Evolutionary conservation across 768 basidiomycete species (phyloP).

Genomic region (Rhizopogon rudus): DNA sequence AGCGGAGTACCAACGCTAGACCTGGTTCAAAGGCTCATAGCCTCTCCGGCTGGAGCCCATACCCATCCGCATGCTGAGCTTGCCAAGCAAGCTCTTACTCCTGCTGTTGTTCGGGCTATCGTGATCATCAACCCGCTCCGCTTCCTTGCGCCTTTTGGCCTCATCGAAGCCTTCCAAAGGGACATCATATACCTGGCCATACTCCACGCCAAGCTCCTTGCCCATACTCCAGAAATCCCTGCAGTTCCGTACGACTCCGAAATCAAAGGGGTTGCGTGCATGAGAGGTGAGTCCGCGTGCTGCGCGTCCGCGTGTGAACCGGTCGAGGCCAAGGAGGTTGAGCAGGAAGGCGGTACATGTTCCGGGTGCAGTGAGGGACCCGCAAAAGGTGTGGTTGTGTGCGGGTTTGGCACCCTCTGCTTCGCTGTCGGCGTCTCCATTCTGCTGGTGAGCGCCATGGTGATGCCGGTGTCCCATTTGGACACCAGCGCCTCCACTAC

Average conservation of each 20-base stretch:
- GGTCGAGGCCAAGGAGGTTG: constrained; percentile 88
- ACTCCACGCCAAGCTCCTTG: constrained; percentile 83
- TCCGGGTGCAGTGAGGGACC: constrained; percentile 28
- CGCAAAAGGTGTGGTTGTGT: constrained; percentile 36
- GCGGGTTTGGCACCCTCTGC: constrained; percentile 35
- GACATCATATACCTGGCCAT: constrained; percentile 85
- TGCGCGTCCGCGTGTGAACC: constrained; percentile 89
- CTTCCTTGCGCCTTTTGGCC: constrained; percentile 55
- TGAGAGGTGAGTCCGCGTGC: constrained; percentile 72
- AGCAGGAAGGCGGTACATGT: constrained; percentile 61
- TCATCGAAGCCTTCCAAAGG: constrained; percentile 81
- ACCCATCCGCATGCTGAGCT: constrained; percentile 31
- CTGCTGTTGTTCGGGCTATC: constrained; percentile 34
- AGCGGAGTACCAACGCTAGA: constrained; percentile 6
- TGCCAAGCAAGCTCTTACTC: constrained; percentile 33
- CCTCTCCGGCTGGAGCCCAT: constrained; percentile 28
- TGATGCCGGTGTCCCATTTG: constrained; percentile 79
- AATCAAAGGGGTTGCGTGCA: constrained; percentile 88
- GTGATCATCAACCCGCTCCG: constrained; percentile 46
- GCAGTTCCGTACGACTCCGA: constrained; percentile 75
- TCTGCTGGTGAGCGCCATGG: constrained; percentile 30
- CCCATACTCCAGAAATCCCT: constrained; percentile 94
- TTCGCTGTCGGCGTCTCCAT: constrained; percentile 40
- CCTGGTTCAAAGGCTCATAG: constrained; percentile 29
- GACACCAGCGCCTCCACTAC: constrained; percentile 46